These are phyloP conservation scores for Penicillium canescens DNA, from an alignment of 495 filamentous ascomycete species.

Conservation along the genomic window DNA sequence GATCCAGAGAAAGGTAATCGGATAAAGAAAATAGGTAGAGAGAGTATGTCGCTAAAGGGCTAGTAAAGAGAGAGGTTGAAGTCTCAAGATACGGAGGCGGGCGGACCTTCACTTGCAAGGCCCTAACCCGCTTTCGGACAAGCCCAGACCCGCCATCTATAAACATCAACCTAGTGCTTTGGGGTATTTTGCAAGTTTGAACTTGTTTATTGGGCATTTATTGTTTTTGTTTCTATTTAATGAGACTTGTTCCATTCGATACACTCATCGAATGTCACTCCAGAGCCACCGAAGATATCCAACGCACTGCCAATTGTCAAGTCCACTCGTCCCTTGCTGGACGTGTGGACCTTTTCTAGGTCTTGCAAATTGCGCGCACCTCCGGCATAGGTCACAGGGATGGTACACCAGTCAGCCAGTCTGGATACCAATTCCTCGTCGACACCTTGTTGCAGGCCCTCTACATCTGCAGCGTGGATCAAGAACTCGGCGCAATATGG, in stretches of 20 bases:
- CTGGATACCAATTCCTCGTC: constrained; percentile 79
- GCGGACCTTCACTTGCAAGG: constrained; percentile 25
- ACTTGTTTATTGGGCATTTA: background rate
- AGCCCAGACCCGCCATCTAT: background rate
- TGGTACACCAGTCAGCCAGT: constrained; percentile 80
- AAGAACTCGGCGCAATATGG: constrained; percentile 94
- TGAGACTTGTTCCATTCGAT: constrained; percentile 74
- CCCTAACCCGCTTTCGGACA: constrained; percentile 38
- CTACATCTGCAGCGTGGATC: constrained; percentile 98
- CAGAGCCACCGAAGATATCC: constrained; percentile 89
- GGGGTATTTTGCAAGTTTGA: background rate
- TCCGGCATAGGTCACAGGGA: constrained; percentile 94
- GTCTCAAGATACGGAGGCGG: constrained; percentile 31
- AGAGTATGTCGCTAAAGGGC: background rate
- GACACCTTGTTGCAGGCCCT: constrained; percentile 86
- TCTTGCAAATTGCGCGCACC: constrained; percentile 82
- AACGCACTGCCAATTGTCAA: constrained; percentile 94
- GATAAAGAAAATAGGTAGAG: background rate
- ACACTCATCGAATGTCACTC: constrained; percentile 85
- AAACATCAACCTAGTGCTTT: background rate
- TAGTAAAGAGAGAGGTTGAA: constrained; percentile 10
- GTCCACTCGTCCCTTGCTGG: constrained; percentile 82
- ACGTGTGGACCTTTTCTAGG: constrained; percentile 70
- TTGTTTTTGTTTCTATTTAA: constrained; percentile 12
- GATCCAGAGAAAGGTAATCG: background rate